phyloP scores from a whole-genome alignment of 495 filamentous ascomycete species.

The Paragyromitra xinjiangensis region DNA sequence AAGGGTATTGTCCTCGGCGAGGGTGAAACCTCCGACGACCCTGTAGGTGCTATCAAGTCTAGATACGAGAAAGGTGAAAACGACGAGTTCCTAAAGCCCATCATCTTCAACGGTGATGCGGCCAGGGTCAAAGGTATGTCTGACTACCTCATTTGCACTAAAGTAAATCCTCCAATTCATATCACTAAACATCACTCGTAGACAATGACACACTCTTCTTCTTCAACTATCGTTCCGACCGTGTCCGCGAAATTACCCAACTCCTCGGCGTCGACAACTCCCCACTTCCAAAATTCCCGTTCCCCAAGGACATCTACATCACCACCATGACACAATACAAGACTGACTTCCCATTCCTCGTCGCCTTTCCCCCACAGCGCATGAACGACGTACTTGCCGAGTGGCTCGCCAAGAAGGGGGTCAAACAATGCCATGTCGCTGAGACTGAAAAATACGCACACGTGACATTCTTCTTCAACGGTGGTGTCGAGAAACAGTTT shows the following conservation, averaged over 20 bases:
- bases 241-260: constrained; percentile 95
- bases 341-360: constrained; percentile 87
- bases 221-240: constrained; percentile 99
- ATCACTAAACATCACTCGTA: constrained; percentile 58
- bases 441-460: constrained; percentile 99
- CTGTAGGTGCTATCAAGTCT: constrained; percentile 84
- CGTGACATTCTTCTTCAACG: constrained; percentile 88
- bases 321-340: constrained; percentile 99
- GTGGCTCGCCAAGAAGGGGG: constrained; percentile 84
- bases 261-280: constrained; percentile 91
- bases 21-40: constrained; percentile 83
- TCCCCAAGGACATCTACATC: constrained; percentile 87
- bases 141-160: background rate
- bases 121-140: constrained; percentile 78
- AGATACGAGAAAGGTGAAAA: constrained; percentile 87
- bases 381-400: constrained; percentile 98
- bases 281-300: constrained; percentile 88
- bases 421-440: constrained; percentile 93
- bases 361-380: constrained; percentile 91
- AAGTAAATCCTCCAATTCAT: background rate
- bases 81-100: constrained; percentile 98
- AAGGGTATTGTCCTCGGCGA: constrained; percentile 86
- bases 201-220: constrained; percentile 96
- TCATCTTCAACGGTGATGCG: constrained; percentile 88
- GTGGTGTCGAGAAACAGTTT: constrained; percentile 96